These are phyloP conservation scores for Speleostelium caveatum DNA, from an alignment of 78 protist species.

Conservation along the genomic window DNA sequence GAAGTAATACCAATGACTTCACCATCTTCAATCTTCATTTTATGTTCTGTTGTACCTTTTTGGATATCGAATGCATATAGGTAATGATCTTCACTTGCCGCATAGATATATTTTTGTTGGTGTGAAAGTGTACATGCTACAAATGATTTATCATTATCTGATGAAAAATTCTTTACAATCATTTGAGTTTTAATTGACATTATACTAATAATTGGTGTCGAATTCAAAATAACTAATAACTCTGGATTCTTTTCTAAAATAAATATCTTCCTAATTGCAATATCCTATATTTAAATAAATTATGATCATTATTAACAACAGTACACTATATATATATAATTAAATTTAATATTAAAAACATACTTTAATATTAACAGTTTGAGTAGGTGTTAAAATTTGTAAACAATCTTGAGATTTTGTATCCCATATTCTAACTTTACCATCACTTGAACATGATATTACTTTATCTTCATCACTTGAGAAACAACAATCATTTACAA, in stretches of 20 bases:
- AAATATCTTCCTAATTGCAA: conserved; percentile 31
- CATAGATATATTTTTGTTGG: conserved; percentile 80
- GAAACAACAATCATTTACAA: conserved; percentile 68
- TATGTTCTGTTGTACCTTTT: conserved; percentile 21
- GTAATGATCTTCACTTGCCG: conserved; percentile 69
- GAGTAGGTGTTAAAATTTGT: conserved; percentile 40
- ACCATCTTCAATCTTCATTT: conserved; percentile 19
- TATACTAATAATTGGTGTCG: conserved; percentile 43
- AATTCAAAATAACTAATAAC: conserved; percentile 76
- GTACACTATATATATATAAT: neutral
- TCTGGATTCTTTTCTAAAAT: conserved; percentile 54
- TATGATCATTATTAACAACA: neutral
- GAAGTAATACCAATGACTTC: conserved; percentile 69
- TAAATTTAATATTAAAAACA: no score
- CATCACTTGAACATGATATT: conserved; percentile 81
- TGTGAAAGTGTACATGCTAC: conserved; percentile 67
- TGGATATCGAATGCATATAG: conserved; percentile 75
- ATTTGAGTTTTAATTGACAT: conserved; percentile 25
- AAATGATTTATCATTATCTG: conserved; percentile 47
- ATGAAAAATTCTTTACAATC: conserved; percentile 13
- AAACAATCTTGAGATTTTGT: conserved; percentile 83
- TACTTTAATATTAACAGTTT: neutral
- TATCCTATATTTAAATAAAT: conserved; percentile 38
- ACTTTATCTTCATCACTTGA: conserved; percentile 62
- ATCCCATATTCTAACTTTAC: conserved; percentile 90